Evolutionary conservation across 495 filamentous ascomycete genomes (phyloP).

Genomic region (Pyrenula massariospora): DNA sequence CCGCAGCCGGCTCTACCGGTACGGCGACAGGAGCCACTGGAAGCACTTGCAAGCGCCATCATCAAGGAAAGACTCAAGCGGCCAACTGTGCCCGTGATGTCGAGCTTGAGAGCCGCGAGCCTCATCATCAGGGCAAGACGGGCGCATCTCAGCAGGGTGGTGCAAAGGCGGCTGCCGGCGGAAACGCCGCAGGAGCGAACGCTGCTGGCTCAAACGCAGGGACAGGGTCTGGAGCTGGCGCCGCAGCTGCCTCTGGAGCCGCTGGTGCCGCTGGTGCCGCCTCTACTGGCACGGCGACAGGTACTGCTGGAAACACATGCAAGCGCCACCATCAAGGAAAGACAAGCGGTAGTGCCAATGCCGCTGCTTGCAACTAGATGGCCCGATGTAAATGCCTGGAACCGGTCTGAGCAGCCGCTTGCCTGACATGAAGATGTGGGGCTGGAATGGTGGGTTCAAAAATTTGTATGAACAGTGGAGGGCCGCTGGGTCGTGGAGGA

Average conservation of each 20-base stretch:
- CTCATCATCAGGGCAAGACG: slow-evolving; percentile 6
- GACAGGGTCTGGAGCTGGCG: neutral
- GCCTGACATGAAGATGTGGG: too few relatives aligned
- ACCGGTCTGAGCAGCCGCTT: too few relatives aligned
- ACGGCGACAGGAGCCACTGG: neutral
- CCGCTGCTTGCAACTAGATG: neutral
- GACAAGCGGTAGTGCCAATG: neutral
- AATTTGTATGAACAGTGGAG: too few relatives aligned
- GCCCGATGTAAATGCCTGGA: too few relatives aligned
- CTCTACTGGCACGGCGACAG: neutral
- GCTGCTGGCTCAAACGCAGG: neutral
- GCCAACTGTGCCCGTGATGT: neutral
- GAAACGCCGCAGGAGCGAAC: neutral
- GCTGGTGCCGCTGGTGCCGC: too few relatives aligned
- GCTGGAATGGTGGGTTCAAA: too few relatives aligned
- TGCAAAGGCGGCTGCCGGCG: too few relatives aligned
- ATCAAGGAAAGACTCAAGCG: neutral
- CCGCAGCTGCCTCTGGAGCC: neutral
- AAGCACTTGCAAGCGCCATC: neutral
- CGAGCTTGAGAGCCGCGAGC: slow-evolving; percentile 1
- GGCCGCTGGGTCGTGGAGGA: too few relatives aligned
- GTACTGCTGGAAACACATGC: neutral
- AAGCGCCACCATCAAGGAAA: neutral
- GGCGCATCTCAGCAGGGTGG: neutral
- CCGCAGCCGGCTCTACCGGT: neutral